phyloP scores from a whole-genome alignment of 352 stramenopile species.

The Ophiocytium majus region DNA sequence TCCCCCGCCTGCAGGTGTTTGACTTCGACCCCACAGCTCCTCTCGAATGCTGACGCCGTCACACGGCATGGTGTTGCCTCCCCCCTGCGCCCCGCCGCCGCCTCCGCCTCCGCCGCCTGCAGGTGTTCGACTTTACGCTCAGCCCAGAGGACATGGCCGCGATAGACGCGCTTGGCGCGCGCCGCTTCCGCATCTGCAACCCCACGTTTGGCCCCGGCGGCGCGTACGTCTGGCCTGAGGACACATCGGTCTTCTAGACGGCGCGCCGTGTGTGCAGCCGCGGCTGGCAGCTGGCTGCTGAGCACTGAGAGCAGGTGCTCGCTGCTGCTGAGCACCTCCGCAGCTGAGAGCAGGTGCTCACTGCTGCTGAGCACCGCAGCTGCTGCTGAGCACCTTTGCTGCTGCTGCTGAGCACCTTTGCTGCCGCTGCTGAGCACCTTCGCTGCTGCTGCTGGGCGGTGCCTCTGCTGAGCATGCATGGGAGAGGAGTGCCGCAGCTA shows the following conservation, averaged over 20 bases:
- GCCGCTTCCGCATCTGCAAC: slow-evolving; percentile 42
- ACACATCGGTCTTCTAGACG: background rate
- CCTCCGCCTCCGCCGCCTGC: no score
- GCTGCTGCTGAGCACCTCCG: background rate
- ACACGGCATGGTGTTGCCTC: background rate
- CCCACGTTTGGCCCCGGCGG: background rate
- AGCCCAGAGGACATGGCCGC: slow-evolving; percentile 36
- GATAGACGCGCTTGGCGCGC: slow-evolving; percentile 45
- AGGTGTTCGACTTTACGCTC: slow-evolving; percentile 52
- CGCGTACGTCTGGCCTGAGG: background rate
- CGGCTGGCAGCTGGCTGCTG: background rate
- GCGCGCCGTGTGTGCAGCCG: background rate
- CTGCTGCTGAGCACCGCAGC: no score
- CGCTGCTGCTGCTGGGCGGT: no score
- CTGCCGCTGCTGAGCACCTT: no score
- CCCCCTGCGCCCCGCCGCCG: no score
- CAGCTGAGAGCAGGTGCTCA: background rate
- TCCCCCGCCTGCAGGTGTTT: no score
- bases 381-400: no score
- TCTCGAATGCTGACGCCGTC: no score
- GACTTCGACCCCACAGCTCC: no score
- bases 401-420: no score
- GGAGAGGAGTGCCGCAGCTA: no score
- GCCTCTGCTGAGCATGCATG: no score
- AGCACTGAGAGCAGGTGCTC: background rate